phyloP scores from a whole-genome alignment of 805 yeast species.

The Metschnikowia chrysomelidarum region DNA sequence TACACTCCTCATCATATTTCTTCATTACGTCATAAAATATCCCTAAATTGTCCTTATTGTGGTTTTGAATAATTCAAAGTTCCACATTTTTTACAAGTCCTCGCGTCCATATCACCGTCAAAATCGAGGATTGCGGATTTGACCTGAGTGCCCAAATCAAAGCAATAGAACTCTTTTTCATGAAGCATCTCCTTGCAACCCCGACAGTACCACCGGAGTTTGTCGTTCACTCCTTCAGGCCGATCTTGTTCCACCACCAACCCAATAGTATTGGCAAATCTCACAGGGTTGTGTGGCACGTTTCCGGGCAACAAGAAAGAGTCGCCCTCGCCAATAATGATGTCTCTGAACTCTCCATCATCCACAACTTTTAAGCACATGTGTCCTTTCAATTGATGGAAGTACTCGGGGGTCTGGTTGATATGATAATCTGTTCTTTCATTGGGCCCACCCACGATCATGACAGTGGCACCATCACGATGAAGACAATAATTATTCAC shows the following conservation, averaged over 20 bases:
- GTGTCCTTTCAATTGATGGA: constrained; percentile 80
- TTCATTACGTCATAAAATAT: too few species aligned
- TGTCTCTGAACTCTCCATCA: constrained; percentile 68
- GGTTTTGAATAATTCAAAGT: constrained; percentile 69
- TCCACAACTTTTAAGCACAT: constrained; percentile 82
- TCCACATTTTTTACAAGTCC: constrained; percentile 78
- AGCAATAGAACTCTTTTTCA: constrained; percentile 69
- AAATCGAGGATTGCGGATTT: constrained; percentile 75
- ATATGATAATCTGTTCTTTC: constrained; percentile 91
- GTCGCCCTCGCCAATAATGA: constrained; percentile 79
- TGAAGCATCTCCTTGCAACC: constrained; percentile 63
- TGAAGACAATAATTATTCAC: constrained; percentile 89
- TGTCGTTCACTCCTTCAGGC: constrained; percentile 67
- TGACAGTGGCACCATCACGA: constrained; percentile 88
- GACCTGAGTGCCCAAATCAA: constrained; percentile 86
- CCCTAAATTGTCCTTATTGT: too few species aligned
- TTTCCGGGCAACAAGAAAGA: constrained; percentile 84
- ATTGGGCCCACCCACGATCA: constrained; percentile 96
- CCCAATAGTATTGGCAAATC: constrained; percentile 84
- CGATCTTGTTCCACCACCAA: constrained; percentile 91
- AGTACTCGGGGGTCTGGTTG: constrained; percentile 93
- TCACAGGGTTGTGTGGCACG: constrained; percentile 85
- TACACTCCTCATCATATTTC: too few species aligned
- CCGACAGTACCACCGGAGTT: constrained; percentile 84
- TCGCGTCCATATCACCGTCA: constrained; percentile 56